Evolutionary conservation across 768 basidiomycete species (phyloP), one percentile per base, ranked within the genome.

Genomic region (Lenzites betulinus): DNA sequence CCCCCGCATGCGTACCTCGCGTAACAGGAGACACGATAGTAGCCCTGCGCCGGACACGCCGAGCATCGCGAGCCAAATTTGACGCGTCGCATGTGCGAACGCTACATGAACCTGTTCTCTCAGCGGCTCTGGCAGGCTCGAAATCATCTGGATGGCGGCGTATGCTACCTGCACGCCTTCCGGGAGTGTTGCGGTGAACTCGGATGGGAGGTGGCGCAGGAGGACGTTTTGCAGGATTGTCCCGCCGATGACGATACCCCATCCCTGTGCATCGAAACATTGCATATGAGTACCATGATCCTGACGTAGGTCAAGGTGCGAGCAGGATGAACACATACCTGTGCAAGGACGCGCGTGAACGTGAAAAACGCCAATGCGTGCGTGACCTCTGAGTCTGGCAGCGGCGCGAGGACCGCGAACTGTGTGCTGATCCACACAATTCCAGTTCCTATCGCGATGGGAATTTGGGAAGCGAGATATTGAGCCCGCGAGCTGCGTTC

Each of bases 181-280:
- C 0, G 71, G 69, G 61, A 76, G 64, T 26, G 61, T 41, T 0
- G 59, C 49, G 7, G 71, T 25, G 60, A 77, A 75, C 0, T 47
- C n/a, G 9, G 15, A 3, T 0, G 79, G 77, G 0, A 80, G 68
- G 0, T 60, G 51, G 15, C 59, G 64, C 15, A 50, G 49, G 25
- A 81, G 72, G 47, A 72, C 54, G 61, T 78, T 80, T 51, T 76
- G 74, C 4, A 79, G 62, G 42, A 78, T 64, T 0, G 74, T 70
- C 3, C 71, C 67, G 2, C 74, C 76, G 35, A 79, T 69, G n/a
- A 70, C 67, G 54, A 78, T 70, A 15, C 78, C 78, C 64, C 74
- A 73, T 15, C 69, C 67, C 68, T 78, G 39, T n/a, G n/a, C n/a
- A n/a, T n/a, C n/a, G n/a, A n/a, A n/a, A n/a, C n/a, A n/a, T n/a